Evolutionary conservation across 352 stramenopile species (phyloP).

Genomic region (Globisporangium spiculum): DNA sequence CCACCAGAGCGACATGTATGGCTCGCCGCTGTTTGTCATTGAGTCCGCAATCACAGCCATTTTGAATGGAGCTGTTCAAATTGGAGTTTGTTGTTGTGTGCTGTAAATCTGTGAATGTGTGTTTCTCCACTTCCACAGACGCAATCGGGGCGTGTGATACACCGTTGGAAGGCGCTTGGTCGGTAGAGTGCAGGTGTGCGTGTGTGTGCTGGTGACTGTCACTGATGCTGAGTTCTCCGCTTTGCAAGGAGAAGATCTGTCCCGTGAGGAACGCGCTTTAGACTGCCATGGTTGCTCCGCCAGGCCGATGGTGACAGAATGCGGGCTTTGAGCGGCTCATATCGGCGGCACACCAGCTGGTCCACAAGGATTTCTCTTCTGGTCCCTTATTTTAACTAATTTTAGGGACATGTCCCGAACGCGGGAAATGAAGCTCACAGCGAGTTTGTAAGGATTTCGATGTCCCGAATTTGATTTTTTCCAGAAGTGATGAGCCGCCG

Average conservation of each 20-base stretch:
- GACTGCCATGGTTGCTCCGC: conserved; percentile 2
- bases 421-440: background rate
- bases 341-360: background rate
- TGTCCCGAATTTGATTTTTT: background rate
- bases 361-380: conserved; percentile 11
- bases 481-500: background rate
- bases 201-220: background rate
- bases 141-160: background rate
- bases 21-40: background rate
- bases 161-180: conserved; percentile 4
- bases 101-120: background rate
- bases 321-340: background rate
- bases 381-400: background rate
- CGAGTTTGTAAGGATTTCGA: background rate
- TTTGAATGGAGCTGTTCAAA: background rate
- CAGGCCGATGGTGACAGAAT: conserved; percentile 3
- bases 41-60: conserved; percentile 1
- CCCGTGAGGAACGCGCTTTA: conserved; percentile 5
- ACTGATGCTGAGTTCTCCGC: conserved; percentile 3
- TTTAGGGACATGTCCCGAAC: conserved; percentile 2
- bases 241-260: conserved; percentile 10
- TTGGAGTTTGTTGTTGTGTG: background rate
- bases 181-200: background rate
- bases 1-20: conserved; percentile 5
- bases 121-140: conserved; percentile 8